Conservation (phyloP, 2,329 filamentous ascomycete species). For the Beauveria asiatica region DNA sequence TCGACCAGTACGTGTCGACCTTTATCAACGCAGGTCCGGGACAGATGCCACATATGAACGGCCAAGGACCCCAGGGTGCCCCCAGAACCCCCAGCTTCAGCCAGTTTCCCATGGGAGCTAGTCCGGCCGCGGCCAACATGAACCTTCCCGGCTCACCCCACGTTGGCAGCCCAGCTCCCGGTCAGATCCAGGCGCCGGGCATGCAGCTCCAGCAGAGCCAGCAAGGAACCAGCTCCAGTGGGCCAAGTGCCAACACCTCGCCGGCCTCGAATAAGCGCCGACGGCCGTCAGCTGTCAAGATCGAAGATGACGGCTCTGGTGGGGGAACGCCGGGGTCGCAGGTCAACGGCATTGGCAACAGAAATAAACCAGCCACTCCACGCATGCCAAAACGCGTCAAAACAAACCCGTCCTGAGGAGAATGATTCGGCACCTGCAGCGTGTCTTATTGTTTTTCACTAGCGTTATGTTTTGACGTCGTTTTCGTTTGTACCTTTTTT, state of each 20-base stretch:
- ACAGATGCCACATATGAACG: constrained; percentile 30
- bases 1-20: constrained; percentile 50
- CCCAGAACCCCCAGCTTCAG: constrained; percentile 47
- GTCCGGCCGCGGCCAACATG: constrained; percentile 51
- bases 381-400: constrained; percentile 49
- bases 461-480: constrained; percentile 3
- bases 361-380: constrained; percentile 47
- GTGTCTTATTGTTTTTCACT: background rate
- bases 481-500: background rate
- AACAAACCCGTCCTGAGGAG: constrained; percentile 30
- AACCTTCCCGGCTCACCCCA: constrained; percentile 56
- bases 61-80: constrained; percentile 38
- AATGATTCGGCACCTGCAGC: constrained; percentile 3
- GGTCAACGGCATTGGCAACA: constrained; percentile 42
- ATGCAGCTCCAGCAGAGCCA: constrained; percentile 63
- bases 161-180: constrained; percentile 49
- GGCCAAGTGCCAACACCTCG: constrained; percentile 59
- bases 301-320: constrained; percentile 43
- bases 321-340: constrained; percentile 41
- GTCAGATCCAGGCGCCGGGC: constrained; percentile 53
- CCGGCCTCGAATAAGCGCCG: constrained; percentile 52
- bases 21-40: constrained; percentile 34
- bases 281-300: constrained; percentile 48
- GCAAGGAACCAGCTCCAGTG: constrained; percentile 58
- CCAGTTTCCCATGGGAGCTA: constrained; percentile 51